These are phyloP conservation scores for Eucalyptus camaldulensis DNA, from an alignment of 345 rosid genomes.

Conservation along the genomic window DNA sequence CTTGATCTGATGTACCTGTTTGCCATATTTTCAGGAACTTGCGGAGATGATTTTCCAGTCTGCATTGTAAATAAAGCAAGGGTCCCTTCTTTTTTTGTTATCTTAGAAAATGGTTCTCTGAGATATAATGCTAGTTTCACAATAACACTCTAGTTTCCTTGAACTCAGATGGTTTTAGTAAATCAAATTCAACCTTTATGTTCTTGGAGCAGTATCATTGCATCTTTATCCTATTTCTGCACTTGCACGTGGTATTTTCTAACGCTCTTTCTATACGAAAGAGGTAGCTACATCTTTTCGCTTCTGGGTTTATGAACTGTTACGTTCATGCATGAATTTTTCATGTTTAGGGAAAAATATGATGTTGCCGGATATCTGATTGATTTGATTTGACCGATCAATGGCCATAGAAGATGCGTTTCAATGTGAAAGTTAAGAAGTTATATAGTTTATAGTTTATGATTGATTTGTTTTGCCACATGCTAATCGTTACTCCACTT, in stretches of 20 bases:
- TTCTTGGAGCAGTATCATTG: not conserved
- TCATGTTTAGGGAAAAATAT: not conserved
- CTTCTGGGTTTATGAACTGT: not conserved
- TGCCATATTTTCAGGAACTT: slow-evolving; percentile 49
- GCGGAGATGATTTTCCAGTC: slow-evolving; percentile 94
- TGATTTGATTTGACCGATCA: not conserved
- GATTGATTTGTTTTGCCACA: not conserved
- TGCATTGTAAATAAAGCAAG: slow-evolving; percentile 15
- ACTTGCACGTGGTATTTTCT: not conserved
- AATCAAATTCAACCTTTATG: not conserved
- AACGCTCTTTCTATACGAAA: not conserved
- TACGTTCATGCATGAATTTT: not conserved
- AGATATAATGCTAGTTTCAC: not conserved
- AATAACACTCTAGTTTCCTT: not conserved
- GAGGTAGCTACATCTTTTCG: not conserved
- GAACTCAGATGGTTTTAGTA: not conserved
- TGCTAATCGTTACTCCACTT: not conserved
- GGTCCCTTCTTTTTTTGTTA: not conserved
- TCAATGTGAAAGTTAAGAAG: not conserved
- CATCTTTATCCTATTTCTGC: not conserved
- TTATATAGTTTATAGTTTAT: not conserved
- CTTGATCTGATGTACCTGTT: not conserved
- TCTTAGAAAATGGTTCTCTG: not conserved
- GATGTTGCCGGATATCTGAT: not conserved
- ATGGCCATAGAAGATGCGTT: not conserved